Base-by-base conservation (phyloP, 257 asterid genomes). In the Striga asiatica region DNA sequence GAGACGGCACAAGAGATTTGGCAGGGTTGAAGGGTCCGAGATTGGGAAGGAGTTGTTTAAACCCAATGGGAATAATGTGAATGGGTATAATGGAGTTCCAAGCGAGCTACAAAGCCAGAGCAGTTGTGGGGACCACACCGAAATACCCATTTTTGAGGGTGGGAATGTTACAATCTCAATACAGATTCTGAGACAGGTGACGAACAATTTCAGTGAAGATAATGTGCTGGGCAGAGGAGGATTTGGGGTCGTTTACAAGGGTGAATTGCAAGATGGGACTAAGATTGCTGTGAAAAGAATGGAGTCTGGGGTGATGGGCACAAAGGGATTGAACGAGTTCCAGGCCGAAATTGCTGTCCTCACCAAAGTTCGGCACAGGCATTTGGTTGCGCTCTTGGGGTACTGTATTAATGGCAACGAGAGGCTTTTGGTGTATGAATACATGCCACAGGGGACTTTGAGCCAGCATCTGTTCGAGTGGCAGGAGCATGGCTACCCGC, bases 341-440 rank as follows among this genome's bases (percentile, higher is more conserved):
- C 96, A 84, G 68, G 86, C 98, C 3, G 96, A 91, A 65, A 87
- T 91, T 2, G 95, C 82, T 3, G 96, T 91, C 16, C 96, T 91
- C 25, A 81, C 98, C 13, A 91, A 91, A 73, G 96, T 91, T 58
- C 67, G 96, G 60, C 98, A 91, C 34, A 64, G 96, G 50, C 98
- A 91, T 74, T 76, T 91, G 71, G 98, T 91, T 61, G 96, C 96
- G 6, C 98, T 91, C 42, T 78, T 91, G 23, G 98, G 98, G 6
- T 91, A 55, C 50, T 91, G 98, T 62, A 66, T 82, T 31, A 91
- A 91, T 54, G 98, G 94, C 1, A 70, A 64, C 7, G 96, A 89
- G 81, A 86, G 98, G 76, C 95, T 86, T 58, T 68, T 89, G 81
- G 98, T 86, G 49, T 89, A 86, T 0, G 98, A 89, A 67, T 86